Evolutionary conservation across 257 asterid genomes (phyloP).

Genomic region (Henckelia pumila): DNA sequence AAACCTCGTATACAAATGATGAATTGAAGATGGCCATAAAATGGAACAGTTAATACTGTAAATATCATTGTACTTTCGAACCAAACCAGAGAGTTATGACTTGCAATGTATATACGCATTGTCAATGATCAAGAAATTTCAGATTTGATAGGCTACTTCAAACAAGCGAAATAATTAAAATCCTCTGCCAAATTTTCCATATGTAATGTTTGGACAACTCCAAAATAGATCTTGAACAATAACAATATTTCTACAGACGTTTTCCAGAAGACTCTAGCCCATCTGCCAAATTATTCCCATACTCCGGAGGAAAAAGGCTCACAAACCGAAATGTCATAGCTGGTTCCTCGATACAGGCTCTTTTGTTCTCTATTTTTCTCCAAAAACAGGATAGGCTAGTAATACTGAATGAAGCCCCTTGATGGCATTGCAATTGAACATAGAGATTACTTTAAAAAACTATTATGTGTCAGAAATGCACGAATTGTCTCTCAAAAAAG

Average conservation of each 20-base stretch:
- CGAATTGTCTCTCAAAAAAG: too few relatives aligned
- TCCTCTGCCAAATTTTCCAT: neutral
- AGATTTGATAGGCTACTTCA: conserved; percentile 6
- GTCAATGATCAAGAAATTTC: conserved; percentile 7
- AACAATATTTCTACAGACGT: too few relatives aligned
- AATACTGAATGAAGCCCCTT: conserved; percentile 8
- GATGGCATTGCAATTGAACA: neutral
- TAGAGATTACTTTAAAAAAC: conserved; percentile 7
- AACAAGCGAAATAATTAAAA: neutral
- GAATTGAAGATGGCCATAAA: conserved; percentile 6
- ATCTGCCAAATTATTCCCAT: too few relatives aligned
- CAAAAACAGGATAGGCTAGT: neutral
- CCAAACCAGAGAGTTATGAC: neutral
- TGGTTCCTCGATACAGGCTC: too few relatives aligned
- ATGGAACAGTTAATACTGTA: neutral
- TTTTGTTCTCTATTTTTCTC: neutral
- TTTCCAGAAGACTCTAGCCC: too few relatives aligned
- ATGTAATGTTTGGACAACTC: neutral
- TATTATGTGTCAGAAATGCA: neutral
- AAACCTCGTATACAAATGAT: conserved; percentile 10
- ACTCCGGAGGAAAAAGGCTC: too few relatives aligned
- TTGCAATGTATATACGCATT: neutral
- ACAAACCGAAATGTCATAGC: too few relatives aligned
- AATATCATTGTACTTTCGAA: neutral
- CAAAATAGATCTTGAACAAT: neutral